Percentiles rank a stretch among this genome's conserved stretches.
Evolutionary conservation across 345 rosid species (phyloP).

Genomic region (Excoecaria agallocha): DNA sequence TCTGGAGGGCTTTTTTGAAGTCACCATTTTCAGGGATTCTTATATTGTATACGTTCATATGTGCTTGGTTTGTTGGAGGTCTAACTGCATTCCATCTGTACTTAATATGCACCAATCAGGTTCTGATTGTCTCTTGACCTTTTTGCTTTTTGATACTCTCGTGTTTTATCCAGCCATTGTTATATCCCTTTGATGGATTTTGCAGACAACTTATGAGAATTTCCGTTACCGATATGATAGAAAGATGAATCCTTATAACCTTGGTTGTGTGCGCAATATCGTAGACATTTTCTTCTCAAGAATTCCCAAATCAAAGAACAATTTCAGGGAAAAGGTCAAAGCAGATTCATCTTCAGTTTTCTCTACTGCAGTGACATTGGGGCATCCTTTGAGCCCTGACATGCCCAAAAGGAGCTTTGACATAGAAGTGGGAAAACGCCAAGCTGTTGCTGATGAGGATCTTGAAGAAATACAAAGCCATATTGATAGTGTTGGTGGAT

Average conservation of each 20-base stretch:
- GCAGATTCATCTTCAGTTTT: slow-evolving; percentile 37
- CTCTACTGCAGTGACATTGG: slow-evolving; percentile 30
- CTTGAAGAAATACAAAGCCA: slow-evolving; percentile 56
- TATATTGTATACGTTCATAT: slow-evolving; percentile 65
- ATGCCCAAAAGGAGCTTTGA: slow-evolving; percentile 43
- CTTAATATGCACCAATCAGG: slow-evolving; percentile 80
- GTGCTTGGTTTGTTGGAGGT: slow-evolving; percentile 91
- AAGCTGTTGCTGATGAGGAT: slow-evolving; percentile 61
- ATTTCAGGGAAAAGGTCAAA: slow-evolving; percentile 49
- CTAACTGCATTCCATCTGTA: slow-evolving; percentile 83
- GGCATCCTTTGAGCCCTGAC: slow-evolving; percentile 38
- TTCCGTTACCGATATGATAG: slow-evolving; percentile 68
- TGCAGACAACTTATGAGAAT: slow-evolving; percentile 89
- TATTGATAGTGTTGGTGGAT: slow-evolving; percentile 46
- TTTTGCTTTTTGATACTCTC: not conserved
- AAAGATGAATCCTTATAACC: slow-evolving; percentile 65
- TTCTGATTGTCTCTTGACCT: slow-evolving; percentile 19
- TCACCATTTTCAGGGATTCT: slow-evolving; percentile 76
- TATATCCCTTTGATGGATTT: slow-evolving; percentile 8
- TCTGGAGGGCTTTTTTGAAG: slow-evolving; percentile 64
- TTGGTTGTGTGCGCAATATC: slow-evolving; percentile 43
- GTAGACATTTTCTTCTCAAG: slow-evolving; percentile 46
- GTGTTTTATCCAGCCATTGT: not conserved
- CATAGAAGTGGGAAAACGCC: slow-evolving; percentile 47
- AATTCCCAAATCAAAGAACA: slow-evolving; percentile 55